Evolutionary conservation across 176 grass and related monocot genomes (phyloP), one percentile per base, ranked within the genome.

Genomic region (Rhynchospora breviuscula): DNA sequence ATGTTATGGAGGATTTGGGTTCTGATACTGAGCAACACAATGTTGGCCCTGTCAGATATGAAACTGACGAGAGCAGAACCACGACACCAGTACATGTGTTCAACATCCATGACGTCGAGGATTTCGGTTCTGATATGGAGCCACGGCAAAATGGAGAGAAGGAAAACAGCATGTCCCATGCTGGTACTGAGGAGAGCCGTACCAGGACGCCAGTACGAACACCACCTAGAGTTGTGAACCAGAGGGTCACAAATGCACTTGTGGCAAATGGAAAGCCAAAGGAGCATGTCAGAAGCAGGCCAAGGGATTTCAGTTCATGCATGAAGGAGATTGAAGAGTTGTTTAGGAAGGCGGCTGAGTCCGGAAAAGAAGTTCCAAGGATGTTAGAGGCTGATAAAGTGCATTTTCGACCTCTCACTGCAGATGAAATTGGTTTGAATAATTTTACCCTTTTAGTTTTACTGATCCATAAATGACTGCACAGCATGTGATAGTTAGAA

Each of bases 371-470:
- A 88, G 93, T 99, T 83, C 93, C 89, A 12, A 95, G 91, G 87
- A 99, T 99, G 96, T 88, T 99, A 72, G 96, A 99, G 88, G 91
- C 96, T 57, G 88, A 93, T 81, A 95, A 92, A 95, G 71, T 99
- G 63, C 89, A 99, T 67, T 88, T 95, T 31, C 88, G 87, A 21
- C 89, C 96, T 86, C 85, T 92, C 74, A 77, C 90, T 61, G 84
- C 88, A 17, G 86, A 92, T 85, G 91, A 95, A 86, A 92, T 64
- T 82, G 93, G 96, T 99, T 82, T 76, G 81, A 85, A 78, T 56
- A 77, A 4, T 9, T 77, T 56, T 1, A 8, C 26, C 11, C 21
- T 76, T 29, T 76, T 29, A 5, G 23, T 75, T 53, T 54, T 74
- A 26, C 29, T 84, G 43, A n/a, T 71, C 78, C 43, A 53, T n/a